Conservation (phyloP, 495 filamentous ascomycete genomes). For the Daldinia grandis region DNA sequence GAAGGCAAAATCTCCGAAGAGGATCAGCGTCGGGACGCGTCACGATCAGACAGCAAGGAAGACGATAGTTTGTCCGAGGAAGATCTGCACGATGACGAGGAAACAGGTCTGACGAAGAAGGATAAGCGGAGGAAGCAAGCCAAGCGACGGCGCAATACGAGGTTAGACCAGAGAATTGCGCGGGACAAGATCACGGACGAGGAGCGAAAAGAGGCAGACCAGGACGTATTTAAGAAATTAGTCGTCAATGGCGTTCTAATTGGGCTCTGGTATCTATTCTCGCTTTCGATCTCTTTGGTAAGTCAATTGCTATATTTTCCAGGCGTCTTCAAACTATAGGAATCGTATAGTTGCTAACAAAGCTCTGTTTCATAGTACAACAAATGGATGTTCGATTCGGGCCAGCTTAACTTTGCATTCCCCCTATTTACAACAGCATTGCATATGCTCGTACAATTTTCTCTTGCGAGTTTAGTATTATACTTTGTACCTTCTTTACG, state of each 20-base stretch:
- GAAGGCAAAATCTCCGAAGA: conserved; percentile 55
- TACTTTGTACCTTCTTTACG: conserved; percentile 85
- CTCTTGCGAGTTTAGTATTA: conserved; percentile 79
- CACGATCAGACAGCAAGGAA: conserved; percentile 39
- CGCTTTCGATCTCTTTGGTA: conserved; percentile 92
- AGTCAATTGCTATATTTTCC: conserved; percentile 46
- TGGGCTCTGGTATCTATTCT: conserved; percentile 92
- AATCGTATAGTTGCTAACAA: conserved; percentile 25
- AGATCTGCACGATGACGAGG: conserved; percentile 85
- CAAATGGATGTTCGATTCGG: conserved; percentile 98
- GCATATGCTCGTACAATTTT: conserved; percentile 97
- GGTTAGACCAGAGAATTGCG: conserved; percentile 77
- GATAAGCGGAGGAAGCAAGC: conserved; percentile 72
- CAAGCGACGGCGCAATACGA: conserved; percentile 70
- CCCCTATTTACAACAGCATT: conserved; percentile 94
- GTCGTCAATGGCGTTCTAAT: conserved; percentile 80
- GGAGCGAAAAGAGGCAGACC: conserved; percentile 74
- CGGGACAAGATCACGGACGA: conserved; percentile 64
- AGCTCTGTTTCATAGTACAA: conserved; percentile 74
- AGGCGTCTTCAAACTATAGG: neutral
- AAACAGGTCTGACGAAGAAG: conserved; percentile 80
- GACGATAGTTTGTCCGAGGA: conserved; percentile 65
- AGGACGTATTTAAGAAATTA: conserved; percentile 71
- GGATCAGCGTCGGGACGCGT: conserved; percentile 38
- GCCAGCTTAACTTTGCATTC: conserved; percentile 88